Conservation (phyloP, 2,329 filamentous ascomycete genomes). For the Aspergillus fischeri region DNA sequence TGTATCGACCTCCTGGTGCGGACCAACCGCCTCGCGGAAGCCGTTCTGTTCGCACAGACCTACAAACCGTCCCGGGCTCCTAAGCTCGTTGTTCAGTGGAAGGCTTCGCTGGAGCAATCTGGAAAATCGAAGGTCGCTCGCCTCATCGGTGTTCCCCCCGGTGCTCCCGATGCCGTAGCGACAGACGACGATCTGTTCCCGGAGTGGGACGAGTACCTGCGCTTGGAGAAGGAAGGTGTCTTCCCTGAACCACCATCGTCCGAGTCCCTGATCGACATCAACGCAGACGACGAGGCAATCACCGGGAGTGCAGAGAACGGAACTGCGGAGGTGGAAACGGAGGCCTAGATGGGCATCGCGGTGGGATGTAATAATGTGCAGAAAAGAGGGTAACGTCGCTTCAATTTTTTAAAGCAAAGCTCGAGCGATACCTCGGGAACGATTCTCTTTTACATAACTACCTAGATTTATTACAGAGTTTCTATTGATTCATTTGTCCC, state of each 20-base stretch:
- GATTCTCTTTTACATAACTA: background rate
- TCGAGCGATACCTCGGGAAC: background rate
- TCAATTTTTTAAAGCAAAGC: background rate
- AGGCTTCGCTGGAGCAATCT: conserved; percentile 72
- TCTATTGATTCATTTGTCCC: background rate
- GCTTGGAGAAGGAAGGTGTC: conserved; percentile 69
- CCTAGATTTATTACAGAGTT: background rate
- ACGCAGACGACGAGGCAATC: conserved; percentile 30
- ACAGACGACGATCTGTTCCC: conserved; percentile 80
- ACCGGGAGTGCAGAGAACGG: conserved; percentile 30
- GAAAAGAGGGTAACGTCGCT: background rate
- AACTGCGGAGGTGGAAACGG: conserved; percentile 26
- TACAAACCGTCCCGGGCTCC: conserved; percentile 80
- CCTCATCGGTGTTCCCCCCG: conserved; percentile 74
- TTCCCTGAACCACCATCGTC: conserved; percentile 37
- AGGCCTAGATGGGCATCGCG: conserved; percentile 16
- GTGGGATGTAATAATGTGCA: conserved; percentile 10
- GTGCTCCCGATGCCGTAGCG: conserved; percentile 52
- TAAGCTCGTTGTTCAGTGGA: conserved; percentile 72
- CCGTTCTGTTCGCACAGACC: conserved; percentile 88
- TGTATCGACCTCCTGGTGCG: conserved; percentile 75
- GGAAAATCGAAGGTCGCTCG: conserved; percentile 84
- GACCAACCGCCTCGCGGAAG: conserved; percentile 77
- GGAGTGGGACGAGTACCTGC: conserved; percentile 89
- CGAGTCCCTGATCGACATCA: conserved; percentile 40